Evolutionary conservation across 768 basidiomycete genomes (phyloP), one percentile per base, ranked within the genome.

Genomic region (Cystobasidium tubakii): DNA sequence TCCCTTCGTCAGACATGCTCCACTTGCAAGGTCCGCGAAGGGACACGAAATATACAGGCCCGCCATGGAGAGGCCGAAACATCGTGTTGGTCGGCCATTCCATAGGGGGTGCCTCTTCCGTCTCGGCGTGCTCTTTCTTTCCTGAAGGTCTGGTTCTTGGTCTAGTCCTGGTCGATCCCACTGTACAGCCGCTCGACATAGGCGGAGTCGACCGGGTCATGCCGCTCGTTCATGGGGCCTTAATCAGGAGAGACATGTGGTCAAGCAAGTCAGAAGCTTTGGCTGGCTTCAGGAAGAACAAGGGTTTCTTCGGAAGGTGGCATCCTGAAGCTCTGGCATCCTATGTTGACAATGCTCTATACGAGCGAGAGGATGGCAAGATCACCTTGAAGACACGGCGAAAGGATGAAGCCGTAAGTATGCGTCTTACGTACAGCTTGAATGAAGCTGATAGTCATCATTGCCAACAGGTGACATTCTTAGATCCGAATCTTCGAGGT

Each of bases 11-110:
- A 60, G 29, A 60, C 17, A 12, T 60, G 15, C 57, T 60, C 27
- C 57, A 25, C 21, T 31, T 60, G 4, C 57, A 60, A 31, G 21
- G 57, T 25, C 6, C 57, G 6, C 6, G 12, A 21, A 29, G 4
- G 3, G 21, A 23, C 21, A 6, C 57, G 21, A 60, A 60, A 13
- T 34, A 13, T 29, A 34, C 57, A 29, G 25, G 33, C 33, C 27
- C 25, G 13, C 0, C 25, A 39, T 76, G 74, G 63, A 72, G 76
- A 13, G 55, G 54, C 29, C 71, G 75, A 21, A 67, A 65, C 23
- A 77, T 92, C 1, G 83, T 92, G 23, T 86, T 83, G 3, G 82
- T 91, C 2, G 92, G 91, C 0, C 93, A 96, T 79, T 94, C 91
- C 0, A 87, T 90, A 66, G 90, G 93, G 23, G 92, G 89, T 0